phyloP scores from a whole-genome alignment of 2,329 filamentous ascomycete species.

The Didymella pinodella region DNA sequence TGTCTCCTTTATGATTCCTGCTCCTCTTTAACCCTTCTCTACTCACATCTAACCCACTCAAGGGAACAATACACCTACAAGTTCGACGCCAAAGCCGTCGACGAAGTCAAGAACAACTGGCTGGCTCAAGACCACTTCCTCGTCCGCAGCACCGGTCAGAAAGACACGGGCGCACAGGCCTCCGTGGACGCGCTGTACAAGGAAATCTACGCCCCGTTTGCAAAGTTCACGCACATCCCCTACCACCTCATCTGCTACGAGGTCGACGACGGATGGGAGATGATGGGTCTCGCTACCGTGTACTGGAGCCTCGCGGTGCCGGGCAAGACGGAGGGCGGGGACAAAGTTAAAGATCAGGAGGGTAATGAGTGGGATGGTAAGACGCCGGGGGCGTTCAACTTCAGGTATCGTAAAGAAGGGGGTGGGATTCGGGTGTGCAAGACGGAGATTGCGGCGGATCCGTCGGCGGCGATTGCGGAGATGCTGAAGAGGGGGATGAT shows the following conservation, averaged over 20 bases:
- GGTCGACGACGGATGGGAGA: constrained; percentile 21
- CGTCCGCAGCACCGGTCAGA: constrained; percentile 19
- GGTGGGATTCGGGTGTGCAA: constrained; percentile 10
- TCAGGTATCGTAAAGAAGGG: constrained; percentile 16
- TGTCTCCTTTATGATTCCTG: neutral
- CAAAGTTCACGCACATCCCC: constrained; percentile 13
- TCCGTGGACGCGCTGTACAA: constrained; percentile 8
- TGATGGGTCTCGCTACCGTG: constrained; percentile 21
- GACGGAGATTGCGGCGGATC: constrained; percentile 22
- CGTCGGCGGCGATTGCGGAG: constrained; percentile 14
- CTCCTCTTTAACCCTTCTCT: too few relatives aligned
- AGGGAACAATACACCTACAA: constrained; percentile 24
- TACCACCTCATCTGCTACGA: constrained; percentile 19
- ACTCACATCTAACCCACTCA: neutral
- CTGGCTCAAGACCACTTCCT: constrained; percentile 16
- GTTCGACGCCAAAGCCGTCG: constrained; percentile 18
- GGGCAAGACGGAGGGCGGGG: constrained; percentile 12
- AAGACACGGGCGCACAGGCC: constrained; percentile 13
- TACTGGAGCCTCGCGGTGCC: constrained; percentile 20
- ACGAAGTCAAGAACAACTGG: constrained; percentile 5
- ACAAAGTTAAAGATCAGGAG: constrained; percentile 11
- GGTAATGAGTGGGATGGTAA: constrained; percentile 25
- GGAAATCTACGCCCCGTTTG: constrained; percentile 24
- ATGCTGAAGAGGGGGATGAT: constrained; percentile 28
- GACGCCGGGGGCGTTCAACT: constrained; percentile 18